Evolutionary conservation across 2,329 filamentous ascomycete genomes (phyloP).

Genomic region (Fusarium poae): DNA sequence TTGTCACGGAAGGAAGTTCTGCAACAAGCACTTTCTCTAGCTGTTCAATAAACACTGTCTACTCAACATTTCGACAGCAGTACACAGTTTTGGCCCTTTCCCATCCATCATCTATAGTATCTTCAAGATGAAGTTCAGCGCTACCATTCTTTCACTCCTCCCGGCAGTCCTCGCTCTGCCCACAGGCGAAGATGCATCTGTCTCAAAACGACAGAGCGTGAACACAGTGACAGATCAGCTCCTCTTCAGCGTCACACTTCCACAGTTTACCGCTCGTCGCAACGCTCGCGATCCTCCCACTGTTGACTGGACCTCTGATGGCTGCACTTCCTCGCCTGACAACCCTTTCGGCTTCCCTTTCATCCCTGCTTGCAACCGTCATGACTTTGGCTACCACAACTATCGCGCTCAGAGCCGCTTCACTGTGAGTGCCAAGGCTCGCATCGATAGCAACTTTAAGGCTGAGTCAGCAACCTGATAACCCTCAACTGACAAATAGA

Average conservation of each 20-base stretch:
- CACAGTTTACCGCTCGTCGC: conserved; percentile 58
- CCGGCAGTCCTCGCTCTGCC: conserved; percentile 47
- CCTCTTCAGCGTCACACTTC: conserved; percentile 60
- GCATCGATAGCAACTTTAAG: conserved; percentile 65
- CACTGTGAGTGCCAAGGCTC: conserved; percentile 55
- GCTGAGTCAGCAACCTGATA: conserved; percentile 52
- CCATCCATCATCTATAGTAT: not conserved
- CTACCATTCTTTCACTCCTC: conserved; percentile 42
- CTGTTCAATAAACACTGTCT: not conserved
- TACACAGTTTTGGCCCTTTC: not conserved
- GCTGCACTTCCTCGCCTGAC: conserved; percentile 59
- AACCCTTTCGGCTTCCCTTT: conserved; percentile 62
- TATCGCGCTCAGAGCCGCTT: conserved; percentile 64
- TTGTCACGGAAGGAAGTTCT: too few relatives aligned
- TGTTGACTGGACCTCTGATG: conserved; percentile 59
- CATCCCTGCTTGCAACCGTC: conserved; percentile 62
- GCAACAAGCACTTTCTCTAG: not conserved
- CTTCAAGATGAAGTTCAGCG: conserved; percentile 52
- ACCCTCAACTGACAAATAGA: fast-evolving
- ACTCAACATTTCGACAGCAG: not conserved
- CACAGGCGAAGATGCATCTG: conserved; percentile 9
- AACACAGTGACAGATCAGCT: conserved; percentile 59
- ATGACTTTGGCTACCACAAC: conserved; percentile 70
- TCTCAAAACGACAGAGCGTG: conserved; percentile 42
- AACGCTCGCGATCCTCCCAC: conserved; percentile 55